Percentiles rank a stretch among this genome's conserved stretches.
Conservation (phyloP, 441 rosid genomes). For the Populus hybrid region DNA sequence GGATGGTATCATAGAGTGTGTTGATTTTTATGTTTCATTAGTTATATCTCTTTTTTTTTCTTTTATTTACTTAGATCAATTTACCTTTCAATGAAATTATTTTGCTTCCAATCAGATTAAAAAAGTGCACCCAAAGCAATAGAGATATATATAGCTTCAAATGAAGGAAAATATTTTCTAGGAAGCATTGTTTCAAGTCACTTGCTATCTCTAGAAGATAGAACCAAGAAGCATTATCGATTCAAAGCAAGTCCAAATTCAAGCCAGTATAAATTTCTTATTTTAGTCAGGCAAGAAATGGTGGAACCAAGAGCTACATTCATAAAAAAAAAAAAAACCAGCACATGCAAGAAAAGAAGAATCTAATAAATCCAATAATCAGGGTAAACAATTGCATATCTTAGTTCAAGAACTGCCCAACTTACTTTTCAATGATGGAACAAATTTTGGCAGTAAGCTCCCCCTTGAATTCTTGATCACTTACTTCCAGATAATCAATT, state of each 20-base stretch:
- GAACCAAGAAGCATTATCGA: background rate
- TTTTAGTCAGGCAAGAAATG: background rate
- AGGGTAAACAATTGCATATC: background rate
- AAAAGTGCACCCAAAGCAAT: background rate
- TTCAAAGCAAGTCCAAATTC: background rate
- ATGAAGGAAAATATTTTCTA: background rate
- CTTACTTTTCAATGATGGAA: constrained; percentile 96
- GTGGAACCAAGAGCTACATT: background rate
- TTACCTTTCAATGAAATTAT: background rate
- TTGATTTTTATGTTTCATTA: background rate
- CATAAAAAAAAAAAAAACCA: background rate
- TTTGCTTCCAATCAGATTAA: background rate
- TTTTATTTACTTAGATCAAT: background rate
- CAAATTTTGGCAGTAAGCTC: constrained; percentile 98
- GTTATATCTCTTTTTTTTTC: background rate
- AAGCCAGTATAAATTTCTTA: background rate
- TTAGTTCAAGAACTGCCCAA: constrained; percentile 22
- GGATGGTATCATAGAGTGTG: background rate
- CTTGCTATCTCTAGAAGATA: background rate
- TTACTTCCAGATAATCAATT: constrained; percentile 91
- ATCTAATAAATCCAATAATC: constrained; percentile 9
- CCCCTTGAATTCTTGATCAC: constrained; percentile 93
- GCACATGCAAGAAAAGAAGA: background rate
- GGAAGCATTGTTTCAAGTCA: background rate
- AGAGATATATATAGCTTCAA: background rate